Base-by-base conservation (phyloP, 2,329 filamentous ascomycete species). In the Blastomyces parvus region DNA sequence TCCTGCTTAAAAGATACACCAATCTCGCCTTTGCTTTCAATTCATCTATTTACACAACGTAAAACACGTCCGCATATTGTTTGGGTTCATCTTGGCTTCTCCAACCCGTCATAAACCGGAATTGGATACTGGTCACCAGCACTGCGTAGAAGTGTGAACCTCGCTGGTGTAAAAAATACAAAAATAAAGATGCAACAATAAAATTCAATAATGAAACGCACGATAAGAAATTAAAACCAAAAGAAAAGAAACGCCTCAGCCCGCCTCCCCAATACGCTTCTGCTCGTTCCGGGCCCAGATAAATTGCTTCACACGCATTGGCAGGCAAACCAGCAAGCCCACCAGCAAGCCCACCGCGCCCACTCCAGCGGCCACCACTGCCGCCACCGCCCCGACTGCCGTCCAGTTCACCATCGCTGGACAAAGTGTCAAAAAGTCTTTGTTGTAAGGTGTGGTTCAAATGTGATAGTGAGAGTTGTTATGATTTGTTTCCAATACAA, bases 111-210 rank as follows among this genome's bases (percentile, higher is more conserved):
- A 30, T 59, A 59, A 40, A 14, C 56, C 36, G 36, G 56, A 59
- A 59, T 27, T 40, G 56, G 56, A 59, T 59, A 59, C 56, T 59
- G n/a, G 56, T 59, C 56, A 59, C 56, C 36, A 55, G 52, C 52
- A 55, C 52, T 55, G 52, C 52, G 52, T 55, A 55, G 52, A 55
- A 55, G 52, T 55, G 56, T 59, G 56, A 59, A 59, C 56, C 56
- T 59, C 30, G 56, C 56, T 59, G 56, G 56, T 59, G 56, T 44
- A 44, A 59, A 42, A 44, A 25, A 59, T 59, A 59, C 36, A 40
- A 59, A 42, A 44, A 44, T 40, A 59, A 59, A 42, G 33, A 36
- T 36, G 33, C 33, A 36, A 36, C 7, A 36, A 36, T 36, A 36
- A 36, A 36, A 8, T 36, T 1, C 33, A 25, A 59, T 59, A 40